Evolutionary conservation across 164 flowering plant genomes (phyloP).

Genomic region (Magnolia kwangsiensis): DNA sequence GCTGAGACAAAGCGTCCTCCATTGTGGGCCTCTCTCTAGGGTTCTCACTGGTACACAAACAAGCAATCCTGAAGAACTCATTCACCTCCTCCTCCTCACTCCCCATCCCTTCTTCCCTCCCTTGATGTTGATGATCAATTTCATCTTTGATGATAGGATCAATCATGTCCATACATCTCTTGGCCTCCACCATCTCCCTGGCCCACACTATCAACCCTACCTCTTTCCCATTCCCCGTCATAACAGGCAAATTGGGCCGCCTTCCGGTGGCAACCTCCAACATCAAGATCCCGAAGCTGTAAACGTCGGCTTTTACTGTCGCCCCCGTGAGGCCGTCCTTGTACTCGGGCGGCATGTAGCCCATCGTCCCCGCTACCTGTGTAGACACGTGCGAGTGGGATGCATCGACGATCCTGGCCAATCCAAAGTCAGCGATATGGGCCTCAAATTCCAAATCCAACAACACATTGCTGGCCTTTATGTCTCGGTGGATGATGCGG

Average conservation of each 20-base stretch:
- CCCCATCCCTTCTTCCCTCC: conserved; percentile 23
- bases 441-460: conserved; percentile 58
- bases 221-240: conserved; percentile 30
- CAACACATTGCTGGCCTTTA: conserved; percentile 77
- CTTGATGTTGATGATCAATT: background rate
- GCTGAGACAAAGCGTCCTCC: conserved; percentile 42
- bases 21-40: conserved; percentile 53
- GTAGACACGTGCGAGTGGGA: conserved; percentile 74
- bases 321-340: conserved; percentile 51
- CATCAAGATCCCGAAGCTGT: conserved; percentile 78
- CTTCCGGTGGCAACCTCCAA: conserved; percentile 62
- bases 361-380: conserved; percentile 85
- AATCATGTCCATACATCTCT: conserved; percentile 42
- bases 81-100: conserved; percentile 28
- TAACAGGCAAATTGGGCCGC: conserved; percentile 59
- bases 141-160: conserved; percentile 25
- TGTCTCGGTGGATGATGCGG: conserved; percentile 75
- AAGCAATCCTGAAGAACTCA: conserved; percentile 57
- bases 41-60: conserved; percentile 40
- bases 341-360: conserved; percentile 97
- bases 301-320: conserved; percentile 60
- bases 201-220: conserved; percentile 62
- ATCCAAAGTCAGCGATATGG: conserved; percentile 81
- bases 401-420: conserved; percentile 51
- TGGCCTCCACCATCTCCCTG: conserved; percentile 28